phyloP scores from a whole-genome alignment of 129 eudicot genomes.

The Artemisia argyi region DNA sequence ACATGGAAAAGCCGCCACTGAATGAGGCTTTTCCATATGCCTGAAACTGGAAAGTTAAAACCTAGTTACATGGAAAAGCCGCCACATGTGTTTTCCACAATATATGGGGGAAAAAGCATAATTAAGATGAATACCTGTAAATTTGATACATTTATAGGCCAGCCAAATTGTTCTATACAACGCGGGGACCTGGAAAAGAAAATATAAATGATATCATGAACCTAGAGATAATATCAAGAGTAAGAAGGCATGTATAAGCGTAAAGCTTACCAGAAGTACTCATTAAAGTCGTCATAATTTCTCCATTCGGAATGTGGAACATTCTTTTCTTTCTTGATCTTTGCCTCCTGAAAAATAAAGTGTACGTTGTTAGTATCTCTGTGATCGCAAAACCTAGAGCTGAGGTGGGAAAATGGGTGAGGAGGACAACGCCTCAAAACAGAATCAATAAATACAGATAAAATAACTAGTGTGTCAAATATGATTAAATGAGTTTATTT shows the following conservation, averaged over 20 bases:
- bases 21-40: constrained; percentile 92
- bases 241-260: constrained; percentile 3
- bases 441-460: neutral
- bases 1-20: too few species aligned
- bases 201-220: neutral
- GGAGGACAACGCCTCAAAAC: neutral
- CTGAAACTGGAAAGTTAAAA: constrained; percentile 22
- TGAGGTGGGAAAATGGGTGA: neutral
- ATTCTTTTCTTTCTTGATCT: constrained; percentile 72
- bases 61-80: constrained; percentile 10
- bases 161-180: too few species aligned
- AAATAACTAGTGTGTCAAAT: neutral
- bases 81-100: neutral
- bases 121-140: too few species aligned
- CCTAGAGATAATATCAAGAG: neutral
- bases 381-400: neutral
- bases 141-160: too few species aligned
- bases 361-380: neutral
- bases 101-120: constrained; percentile 31
- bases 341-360: constrained; percentile 68
- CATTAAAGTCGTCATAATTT: constrained; percentile 96
- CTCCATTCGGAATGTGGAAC: constrained; percentile 98
- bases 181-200: too few species aligned
- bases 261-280: constrained; percentile 78
- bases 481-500: neutral